Evolutionary conservation across 371 early-diverging fungal genomes (phyloP), one percentile per base, ranked within the genome.

Genomic region (Mucor racemosus): DNA sequence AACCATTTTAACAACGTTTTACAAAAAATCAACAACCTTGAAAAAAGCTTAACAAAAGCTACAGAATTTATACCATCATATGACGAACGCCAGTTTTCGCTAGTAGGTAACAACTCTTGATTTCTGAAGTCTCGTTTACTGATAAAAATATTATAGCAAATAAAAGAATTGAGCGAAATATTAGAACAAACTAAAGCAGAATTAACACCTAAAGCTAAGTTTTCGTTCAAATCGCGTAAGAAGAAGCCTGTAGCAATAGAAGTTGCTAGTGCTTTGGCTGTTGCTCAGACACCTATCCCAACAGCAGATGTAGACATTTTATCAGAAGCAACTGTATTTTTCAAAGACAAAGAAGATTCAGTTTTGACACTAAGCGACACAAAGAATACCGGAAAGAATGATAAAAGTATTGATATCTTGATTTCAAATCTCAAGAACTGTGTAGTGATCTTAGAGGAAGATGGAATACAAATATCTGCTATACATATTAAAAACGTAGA

Each of bases 401-500:
- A 56, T 14, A 57, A 57, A 19, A 66, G 67, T 6, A 76, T 84
- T 15, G 90, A 90, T 69, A 81, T 89, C 1, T 71, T 80, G 0
- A 59, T 92, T 48, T 79, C 84, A 5, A 77, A 86, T 59, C 60
- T 89, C 40, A 72, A 64, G 3, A 62, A 77, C 33, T 91, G 91
- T 68, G 74, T 90, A 1, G 73, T 93, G 15, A 76, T 85, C 48
- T 66, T 91, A 35, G 75, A 78, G 0, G 65, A 65, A 31, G 55
- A 69, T 5, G 40, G 59, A 9, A 50, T 72, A 1, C 56, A 68
- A 3, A 65, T 81, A 4, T 79, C 82, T 9, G 91, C 94, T 2
- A 69, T 95, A 19, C 91, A 94, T 72, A 86, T 91, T 65, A 87
- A 86, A 60, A 80, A 88, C 46, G 57, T 94, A 5, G 72, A 79